phyloP scores from a whole-genome alignment of 2,329 filamentous ascomycete genomes.

The Verticillium nubilum region DNA sequence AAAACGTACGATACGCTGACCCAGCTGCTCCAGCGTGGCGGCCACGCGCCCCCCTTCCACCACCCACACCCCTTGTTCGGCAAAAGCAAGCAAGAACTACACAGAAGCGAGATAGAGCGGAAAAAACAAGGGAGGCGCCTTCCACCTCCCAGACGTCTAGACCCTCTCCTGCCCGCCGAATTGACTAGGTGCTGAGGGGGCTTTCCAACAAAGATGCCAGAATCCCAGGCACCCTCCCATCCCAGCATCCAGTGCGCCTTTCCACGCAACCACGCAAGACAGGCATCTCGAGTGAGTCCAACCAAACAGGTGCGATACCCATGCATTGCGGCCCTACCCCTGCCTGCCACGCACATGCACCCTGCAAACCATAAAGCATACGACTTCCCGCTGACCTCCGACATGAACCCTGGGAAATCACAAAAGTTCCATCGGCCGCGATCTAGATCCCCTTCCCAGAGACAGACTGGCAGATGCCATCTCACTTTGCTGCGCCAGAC shows the following conservation, averaged over 20 bases:
- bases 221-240: too few relatives aligned
- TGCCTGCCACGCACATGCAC: background rate
- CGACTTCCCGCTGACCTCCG: background rate
- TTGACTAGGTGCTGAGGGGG: too few relatives aligned
- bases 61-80: background rate
- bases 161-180: too few relatives aligned
- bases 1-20: background rate
- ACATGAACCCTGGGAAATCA: background rate
- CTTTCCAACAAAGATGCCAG: too few relatives aligned
- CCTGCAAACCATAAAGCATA: background rate
- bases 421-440: background rate
- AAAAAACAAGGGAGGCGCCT: background rate
- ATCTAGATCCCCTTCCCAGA: background rate
- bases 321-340: background rate
- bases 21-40: background rate
- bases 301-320: too few relatives aligned
- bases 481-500: too few relatives aligned
- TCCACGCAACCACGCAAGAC: too few relatives aligned
- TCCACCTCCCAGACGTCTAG: background rate
- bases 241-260: too few relatives aligned
- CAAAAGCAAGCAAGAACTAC: background rate
- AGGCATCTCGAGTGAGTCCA: too few relatives aligned
- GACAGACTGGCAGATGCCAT: background rate
- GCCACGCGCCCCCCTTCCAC: background rate
- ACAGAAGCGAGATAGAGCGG: too few relatives aligned